phyloP scores from a whole-genome alignment of 1,139 yeast species.

The Pichia cactophila region DNA sequence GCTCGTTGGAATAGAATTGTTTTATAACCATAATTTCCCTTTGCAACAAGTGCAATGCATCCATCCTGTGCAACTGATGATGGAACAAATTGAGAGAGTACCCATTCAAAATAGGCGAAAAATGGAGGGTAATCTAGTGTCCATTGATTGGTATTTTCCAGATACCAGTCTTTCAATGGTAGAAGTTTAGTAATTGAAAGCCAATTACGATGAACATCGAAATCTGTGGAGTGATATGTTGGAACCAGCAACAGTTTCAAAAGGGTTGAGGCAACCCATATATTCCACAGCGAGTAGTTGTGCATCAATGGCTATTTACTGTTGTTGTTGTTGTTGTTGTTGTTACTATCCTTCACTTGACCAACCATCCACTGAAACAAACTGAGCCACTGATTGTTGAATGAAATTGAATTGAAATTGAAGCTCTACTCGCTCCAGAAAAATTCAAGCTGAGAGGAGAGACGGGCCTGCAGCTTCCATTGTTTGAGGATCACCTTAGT shows the following conservation, averaged over 20 bases:
- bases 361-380: too few species aligned
- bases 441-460: too few species aligned
- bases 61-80: constrained; percentile 59
- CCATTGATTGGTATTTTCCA: constrained; percentile 83
- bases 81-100: constrained; percentile 67
- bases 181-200: constrained; percentile 78
- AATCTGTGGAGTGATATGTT: constrained; percentile 77
- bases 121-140: constrained; percentile 97
- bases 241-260: constrained; percentile 45
- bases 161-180: constrained; percentile 77
- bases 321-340: neutral
- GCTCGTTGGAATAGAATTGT: constrained; percentile 75
- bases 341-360: neutral
- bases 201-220: constrained; percentile 97
- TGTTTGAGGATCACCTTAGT: neutral
- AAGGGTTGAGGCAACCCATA: constrained; percentile 54
- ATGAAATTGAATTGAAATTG: too few species aligned
- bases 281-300: constrained; percentile 50
- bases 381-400: neutral
- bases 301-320: constrained; percentile 3
- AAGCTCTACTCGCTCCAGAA: neutral
- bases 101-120: constrained; percentile 91
- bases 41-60: constrained; percentile 58
- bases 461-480: neutral
- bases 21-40: constrained; percentile 65